Evolutionary conservation across 495 filamentous ascomycete species (phyloP).

Genomic region (Sphaerosporella brunnea): DNA sequence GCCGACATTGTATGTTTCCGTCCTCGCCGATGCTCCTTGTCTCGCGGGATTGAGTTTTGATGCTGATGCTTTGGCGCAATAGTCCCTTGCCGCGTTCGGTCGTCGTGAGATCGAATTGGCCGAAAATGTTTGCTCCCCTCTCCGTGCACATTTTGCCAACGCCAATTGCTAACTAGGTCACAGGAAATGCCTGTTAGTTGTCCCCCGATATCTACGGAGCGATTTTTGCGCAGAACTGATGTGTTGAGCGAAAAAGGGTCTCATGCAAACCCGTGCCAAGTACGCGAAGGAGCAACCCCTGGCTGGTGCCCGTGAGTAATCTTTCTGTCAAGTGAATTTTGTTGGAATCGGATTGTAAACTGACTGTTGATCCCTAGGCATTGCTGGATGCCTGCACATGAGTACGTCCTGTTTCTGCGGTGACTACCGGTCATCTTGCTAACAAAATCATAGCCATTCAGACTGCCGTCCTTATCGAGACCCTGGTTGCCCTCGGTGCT

Average conservation of each 20-base stretch:
- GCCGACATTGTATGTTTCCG: constrained; percentile 63
- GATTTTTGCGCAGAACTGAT: not conserved
- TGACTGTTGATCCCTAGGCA: constrained; percentile 38
- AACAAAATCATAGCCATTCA: constrained; percentile 53
- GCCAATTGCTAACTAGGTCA: too few relatives aligned
- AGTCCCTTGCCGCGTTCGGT: constrained; percentile 89
- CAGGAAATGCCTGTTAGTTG: constrained; percentile 28
- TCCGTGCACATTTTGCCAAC: constrained; percentile 9
- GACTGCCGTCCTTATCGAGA: constrained; percentile 97
- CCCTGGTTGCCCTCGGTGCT: constrained; percentile 77
- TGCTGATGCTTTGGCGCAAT: constrained; percentile 18
- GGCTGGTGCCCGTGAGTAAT: constrained; percentile 42
- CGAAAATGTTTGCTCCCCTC: constrained; percentile 47
- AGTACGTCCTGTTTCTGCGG: constrained; percentile 35
- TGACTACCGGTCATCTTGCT: too few relatives aligned
- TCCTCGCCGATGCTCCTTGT: too few relatives aligned
- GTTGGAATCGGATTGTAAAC: too few relatives aligned
- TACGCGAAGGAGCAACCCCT: constrained; percentile 88
- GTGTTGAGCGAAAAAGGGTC: constrained; percentile 43
- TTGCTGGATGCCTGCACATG: constrained; percentile 98
- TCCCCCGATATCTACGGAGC: too few relatives aligned
- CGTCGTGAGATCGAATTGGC: constrained; percentile 97
- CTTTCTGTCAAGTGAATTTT: too few relatives aligned
- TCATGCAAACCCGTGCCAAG: constrained; percentile 85
- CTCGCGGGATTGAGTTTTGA: constrained; percentile 7